Evolutionary conservation across 2,329 filamentous ascomycete genomes (phyloP).

Genomic region (Calonectria multiphialidica): DNA sequence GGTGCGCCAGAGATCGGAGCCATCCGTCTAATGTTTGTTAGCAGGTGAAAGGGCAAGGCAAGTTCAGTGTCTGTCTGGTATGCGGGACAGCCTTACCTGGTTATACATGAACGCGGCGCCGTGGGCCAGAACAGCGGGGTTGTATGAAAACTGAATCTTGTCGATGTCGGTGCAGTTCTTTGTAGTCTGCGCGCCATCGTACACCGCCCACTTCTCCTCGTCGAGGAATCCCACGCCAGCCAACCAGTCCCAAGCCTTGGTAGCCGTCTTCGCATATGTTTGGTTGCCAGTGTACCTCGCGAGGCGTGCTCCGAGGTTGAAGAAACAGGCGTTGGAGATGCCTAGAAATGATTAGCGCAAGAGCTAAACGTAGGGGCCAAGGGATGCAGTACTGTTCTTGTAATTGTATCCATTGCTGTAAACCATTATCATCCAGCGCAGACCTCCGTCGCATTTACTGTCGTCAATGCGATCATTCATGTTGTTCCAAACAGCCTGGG

Average conservation of each 20-base stretch:
- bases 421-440: background rate
- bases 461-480: background rate
- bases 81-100: background rate
- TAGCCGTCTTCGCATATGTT: background rate
- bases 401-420: background rate
- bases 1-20: background rate
- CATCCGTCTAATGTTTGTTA: background rate
- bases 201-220: background rate
- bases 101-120: constrained; percentile 1
- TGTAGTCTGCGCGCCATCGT: background rate
- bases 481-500: background rate
- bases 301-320: background rate
- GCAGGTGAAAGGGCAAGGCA: background rate
- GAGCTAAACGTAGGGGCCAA: accelerated
- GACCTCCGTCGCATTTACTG: background rate
- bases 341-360: background rate
- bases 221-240: background rate
- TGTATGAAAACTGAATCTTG: background rate
- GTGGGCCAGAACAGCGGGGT: background rate
- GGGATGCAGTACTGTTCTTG: background rate
- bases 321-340: background rate
- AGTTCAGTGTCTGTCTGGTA: too few species aligned
- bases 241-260: background rate
- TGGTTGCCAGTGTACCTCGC: background rate
- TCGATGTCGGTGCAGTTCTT: background rate